Evolutionary conservation across 805 yeast species (phyloP).

Genomic region (Suhomyces prunicola): DNA sequence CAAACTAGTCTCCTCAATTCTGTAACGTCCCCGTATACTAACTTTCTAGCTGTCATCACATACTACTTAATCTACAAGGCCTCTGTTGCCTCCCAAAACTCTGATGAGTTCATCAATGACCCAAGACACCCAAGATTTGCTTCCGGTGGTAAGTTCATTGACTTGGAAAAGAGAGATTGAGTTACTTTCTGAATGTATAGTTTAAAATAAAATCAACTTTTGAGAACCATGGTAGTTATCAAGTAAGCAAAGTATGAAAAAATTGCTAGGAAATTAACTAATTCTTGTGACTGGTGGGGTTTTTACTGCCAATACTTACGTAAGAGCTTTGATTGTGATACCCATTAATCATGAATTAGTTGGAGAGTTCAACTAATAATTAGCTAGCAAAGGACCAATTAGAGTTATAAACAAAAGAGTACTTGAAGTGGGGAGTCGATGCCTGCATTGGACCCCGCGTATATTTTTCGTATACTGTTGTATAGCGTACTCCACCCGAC

Average conservation of each 20-base stretch:
- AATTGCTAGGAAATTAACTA: not conserved
- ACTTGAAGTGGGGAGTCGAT: not conserved
- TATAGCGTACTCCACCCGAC: not conserved
- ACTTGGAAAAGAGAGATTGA: conserved; percentile 27
- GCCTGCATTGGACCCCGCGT: not conserved
- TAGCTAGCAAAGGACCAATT: not conserved
- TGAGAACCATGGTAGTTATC: not conserved
- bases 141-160: conserved; percentile 42
- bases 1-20: not conserved
- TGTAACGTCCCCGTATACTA: conserved; percentile 16
- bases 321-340: not conserved
- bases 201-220: not conserved
- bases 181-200: not conserved
- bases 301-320: not conserved
- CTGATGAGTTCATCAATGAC: conserved; percentile 84
- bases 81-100: conserved; percentile 63
- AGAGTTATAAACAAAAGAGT: not conserved
- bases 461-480: not conserved
- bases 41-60: conserved; percentile 50
- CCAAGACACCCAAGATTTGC: conserved; percentile 94
- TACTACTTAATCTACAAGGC: conserved; percentile 70
- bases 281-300: not conserved
- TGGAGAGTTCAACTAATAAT: no score
- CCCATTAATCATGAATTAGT: not conserved
- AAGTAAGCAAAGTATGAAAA: no score